Percentiles rank a stretch among this genome's conserved stretches.
Evolutionary conservation across 164 flowering plant species (phyloP).

Genomic region (Umbilicus rupestris): DNA sequence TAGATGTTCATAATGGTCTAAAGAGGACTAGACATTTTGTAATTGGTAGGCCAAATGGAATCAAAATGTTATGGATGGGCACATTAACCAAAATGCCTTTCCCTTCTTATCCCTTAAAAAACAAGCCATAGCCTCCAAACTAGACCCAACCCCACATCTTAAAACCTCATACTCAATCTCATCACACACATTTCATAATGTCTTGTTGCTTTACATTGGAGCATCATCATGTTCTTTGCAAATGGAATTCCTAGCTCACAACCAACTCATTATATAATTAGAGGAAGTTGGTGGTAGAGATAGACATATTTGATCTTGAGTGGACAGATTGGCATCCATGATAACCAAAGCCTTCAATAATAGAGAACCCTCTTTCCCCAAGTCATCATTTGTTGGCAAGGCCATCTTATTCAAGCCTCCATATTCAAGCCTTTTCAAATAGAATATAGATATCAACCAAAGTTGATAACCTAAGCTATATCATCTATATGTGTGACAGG

Average conservation of each 20-base stretch:
- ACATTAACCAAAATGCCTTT: not conserved
- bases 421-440: not conserved
- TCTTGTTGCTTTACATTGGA: not conserved
- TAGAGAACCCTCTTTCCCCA: not conserved
- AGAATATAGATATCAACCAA: not conserved
- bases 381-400: not conserved
- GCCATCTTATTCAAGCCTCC: not conserved
- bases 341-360: not conserved
- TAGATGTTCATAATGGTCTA: no score
- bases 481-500: not conserved
- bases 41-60: not conserved
- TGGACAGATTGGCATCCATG: slow-evolving; percentile 5
- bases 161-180: not conserved
- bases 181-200: not conserved
- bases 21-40: no score
- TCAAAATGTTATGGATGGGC: not conserved
- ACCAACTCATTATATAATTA: not conserved
- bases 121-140: not conserved
- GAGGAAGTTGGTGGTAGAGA: not conserved
- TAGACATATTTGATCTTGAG: not conserved
- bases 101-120: not conserved
- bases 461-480: slow-evolving; percentile 1
- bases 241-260: slow-evolving; percentile 4
- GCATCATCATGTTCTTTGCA: slow-evolving; percentile 4
- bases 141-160: slow-evolving; percentile 1